A percentile compares a stretch with the other conserved stretches of the same genome.
Evolutionary conservation across 495 filamentous ascomycete species (phyloP).

Genomic region (Hypoxylon fragiforme): DNA sequence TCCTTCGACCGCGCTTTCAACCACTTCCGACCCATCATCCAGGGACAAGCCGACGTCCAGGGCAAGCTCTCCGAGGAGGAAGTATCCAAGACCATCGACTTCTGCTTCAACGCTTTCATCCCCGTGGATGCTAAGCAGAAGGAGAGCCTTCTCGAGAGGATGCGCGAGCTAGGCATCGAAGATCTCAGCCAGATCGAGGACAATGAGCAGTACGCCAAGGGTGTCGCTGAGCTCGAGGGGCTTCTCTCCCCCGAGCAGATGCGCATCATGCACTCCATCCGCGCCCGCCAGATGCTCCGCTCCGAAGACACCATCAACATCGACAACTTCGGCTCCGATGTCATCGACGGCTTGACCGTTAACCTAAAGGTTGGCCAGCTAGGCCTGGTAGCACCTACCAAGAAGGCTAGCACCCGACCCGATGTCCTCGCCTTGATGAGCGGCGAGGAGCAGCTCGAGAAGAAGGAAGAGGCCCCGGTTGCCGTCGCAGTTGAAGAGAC

Average conservation of each 20-base stretch:
- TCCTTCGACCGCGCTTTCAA: neutral
- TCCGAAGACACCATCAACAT: neutral
- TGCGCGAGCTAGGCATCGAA: neutral
- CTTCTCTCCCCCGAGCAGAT: neutral
- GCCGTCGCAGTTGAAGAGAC: neutral
- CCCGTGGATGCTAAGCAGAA: neutral
- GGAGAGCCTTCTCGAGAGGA: neutral
- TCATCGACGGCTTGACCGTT: neutral
- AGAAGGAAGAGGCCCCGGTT: no score
- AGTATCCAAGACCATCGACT: neutral
- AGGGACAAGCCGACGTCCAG: neutral
- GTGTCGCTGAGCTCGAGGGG: neutral
- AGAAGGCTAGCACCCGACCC: neutral
- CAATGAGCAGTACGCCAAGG: neutral
- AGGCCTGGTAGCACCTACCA: neutral
- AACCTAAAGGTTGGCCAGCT: neutral
- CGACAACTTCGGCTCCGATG: neutral
- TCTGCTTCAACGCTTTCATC: neutral
- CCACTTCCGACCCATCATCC: slow-evolving; percentile 1
- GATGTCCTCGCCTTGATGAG: neutral
- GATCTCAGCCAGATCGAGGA: neutral
- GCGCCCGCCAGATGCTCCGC: neutral
- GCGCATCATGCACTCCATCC: slow-evolving; percentile 1
- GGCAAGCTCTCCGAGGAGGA: neutral
- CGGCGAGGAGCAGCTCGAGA: neutral